Base-by-base conservation (phyloP, 148 eudicot species). In the Bassia scoparia region DNA sequence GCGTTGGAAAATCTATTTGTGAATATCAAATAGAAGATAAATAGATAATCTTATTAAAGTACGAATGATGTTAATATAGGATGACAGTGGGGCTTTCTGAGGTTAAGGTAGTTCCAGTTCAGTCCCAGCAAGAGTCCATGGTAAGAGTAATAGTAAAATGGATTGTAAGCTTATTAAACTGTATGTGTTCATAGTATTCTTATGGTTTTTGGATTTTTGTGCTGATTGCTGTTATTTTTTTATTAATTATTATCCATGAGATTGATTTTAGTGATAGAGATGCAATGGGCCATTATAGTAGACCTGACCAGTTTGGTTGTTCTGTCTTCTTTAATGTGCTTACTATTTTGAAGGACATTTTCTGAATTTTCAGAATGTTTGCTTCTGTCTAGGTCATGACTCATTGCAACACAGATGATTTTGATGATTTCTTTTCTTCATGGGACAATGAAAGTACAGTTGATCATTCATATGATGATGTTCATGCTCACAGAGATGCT, bases 381-480 rank as follows among this genome's bases (percentile, higher is more conserved):
- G 27, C 16, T 9, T 65, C 24, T 33, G 13, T 66, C 21, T 69
- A 74, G 77, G 71, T 43, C 44, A 14, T 66, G 70, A 66, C 7
- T 34, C 48, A 24, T 60, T 27, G 54, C 66, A 54, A 18, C 54
- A 54, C 14, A 7, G 67, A 76, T 65, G 84, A 80, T 83, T 80
- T 72, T 73, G 81, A 65, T 61, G 84, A 78, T 29, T 69, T 72
- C 13, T 75, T 70, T 50, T 73, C 93, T 70, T 79, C 91, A 15
- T 89, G 97, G 93, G 86, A 81, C 60, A 82, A 86, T 69, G 89
- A 81, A 26, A 69, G 69, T 83, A 83, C 65, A 43, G 84, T 55
- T 75, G 82, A 65, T 78, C 88, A 84, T 34, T 77, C 66, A 41
- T 82, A 71, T 61, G 86, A 90, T 68, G 84, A 84, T 74, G 92